Percentiles rank a stretch among this genome's conserved stretches.
These are phyloP conservation scores for Globisporangium camurandrum DNA, from an alignment of 352 stramenopile species.

Conservation along the genomic window DNA sequence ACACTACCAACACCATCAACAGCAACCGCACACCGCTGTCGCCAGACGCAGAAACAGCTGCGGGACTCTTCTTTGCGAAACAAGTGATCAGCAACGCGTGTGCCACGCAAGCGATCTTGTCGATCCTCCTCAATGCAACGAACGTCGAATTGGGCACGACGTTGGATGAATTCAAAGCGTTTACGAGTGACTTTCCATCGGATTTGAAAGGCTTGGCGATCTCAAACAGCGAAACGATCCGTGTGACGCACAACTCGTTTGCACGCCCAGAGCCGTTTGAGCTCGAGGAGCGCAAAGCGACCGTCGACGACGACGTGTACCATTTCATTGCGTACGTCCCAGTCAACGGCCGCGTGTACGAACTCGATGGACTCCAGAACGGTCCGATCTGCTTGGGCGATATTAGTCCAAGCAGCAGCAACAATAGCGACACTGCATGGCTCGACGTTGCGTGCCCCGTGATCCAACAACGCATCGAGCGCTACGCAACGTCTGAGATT, in stretches of 20 bases:
- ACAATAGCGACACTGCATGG: slow-evolving; percentile 48
- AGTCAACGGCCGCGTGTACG: slow-evolving; percentile 87
- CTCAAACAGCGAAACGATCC: slow-evolving; percentile 84
- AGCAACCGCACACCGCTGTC: slow-evolving; percentile 23
- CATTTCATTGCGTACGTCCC: slow-evolving; percentile 97
- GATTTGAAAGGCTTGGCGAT: slow-evolving; percentile 83
- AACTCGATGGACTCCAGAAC: slow-evolving; percentile 91
- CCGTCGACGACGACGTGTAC: slow-evolving; percentile 91
- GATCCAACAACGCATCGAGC: slow-evolving; percentile 92
- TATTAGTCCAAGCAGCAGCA: slow-evolving; percentile 6
- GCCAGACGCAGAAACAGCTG: neutral
- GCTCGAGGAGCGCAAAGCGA: slow-evolving; percentile 61
- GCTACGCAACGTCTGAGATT: slow-evolving; percentile 88
- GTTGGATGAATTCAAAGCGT: slow-evolving; percentile 71
- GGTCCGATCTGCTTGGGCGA: slow-evolving; percentile 88
- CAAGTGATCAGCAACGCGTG: slow-evolving; percentile 96
- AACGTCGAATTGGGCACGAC: slow-evolving; percentile 60
- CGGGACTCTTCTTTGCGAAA: slow-evolving; percentile 92
- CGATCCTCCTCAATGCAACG: slow-evolving; percentile 90
- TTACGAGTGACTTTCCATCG: slow-evolving; percentile 66
- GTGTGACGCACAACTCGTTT: slow-evolving; percentile 80
- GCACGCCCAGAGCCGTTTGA: slow-evolving; percentile 74
- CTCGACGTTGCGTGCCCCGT: slow-evolving; percentile 83
- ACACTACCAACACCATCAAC: slow-evolving; percentile 10
- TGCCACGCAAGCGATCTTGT: slow-evolving; percentile 95